These are phyloP conservation scores for Hyphopichia wangnamkhiaoensis DNA, from an alignment of 1,139 yeast species.

Conservation along the genomic window DNA sequence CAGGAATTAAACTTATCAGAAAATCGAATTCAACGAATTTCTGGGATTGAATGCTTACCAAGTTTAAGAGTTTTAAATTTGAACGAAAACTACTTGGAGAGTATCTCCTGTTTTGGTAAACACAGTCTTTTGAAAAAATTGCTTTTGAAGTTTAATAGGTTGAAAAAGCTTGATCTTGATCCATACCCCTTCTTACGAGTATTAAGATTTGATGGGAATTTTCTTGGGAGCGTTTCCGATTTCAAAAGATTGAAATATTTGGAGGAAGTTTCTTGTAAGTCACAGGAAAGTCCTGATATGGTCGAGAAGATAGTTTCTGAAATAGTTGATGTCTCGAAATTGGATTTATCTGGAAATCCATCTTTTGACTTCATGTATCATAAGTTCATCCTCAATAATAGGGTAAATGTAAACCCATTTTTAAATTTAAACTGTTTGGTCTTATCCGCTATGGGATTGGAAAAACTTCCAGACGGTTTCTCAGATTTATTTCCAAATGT, in stretches of 20 bases:
- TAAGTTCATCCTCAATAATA: not conserved
- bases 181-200: conserved; percentile 42
- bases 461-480: conserved; percentile 36
- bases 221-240: conserved; percentile 25
- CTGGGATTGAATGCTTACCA: conserved; percentile 37
- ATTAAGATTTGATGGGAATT: conserved; percentile 49
- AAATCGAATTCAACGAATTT: conserved; percentile 35
- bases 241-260: conserved; percentile 34
- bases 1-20: conserved; percentile 48
- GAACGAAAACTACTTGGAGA: conserved; percentile 40
- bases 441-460: conserved; percentile 47
- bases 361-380: conserved; percentile 8
- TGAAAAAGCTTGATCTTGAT: conserved; percentile 31
- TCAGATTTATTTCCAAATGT: conserved; percentile 46
- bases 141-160: conserved; percentile 40
- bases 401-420: conserved; percentile 19
- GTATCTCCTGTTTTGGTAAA: conserved; percentile 21
- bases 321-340: conserved; percentile 21
- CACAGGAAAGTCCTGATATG: conserved; percentile 25
- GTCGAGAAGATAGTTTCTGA: conserved; percentile 19
- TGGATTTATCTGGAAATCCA: conserved; percentile 45
- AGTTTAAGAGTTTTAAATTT: conserved; percentile 42
- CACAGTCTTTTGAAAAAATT: conserved; percentile 44
- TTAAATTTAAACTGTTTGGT: conserved; percentile 41
- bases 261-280: conserved; percentile 45